Evolutionary conservation across 1,284 basidiomycete genomes (phyloP), one percentile per base, ranked within the genome.

Genomic region (Gastroboletus turbinatus): DNA sequence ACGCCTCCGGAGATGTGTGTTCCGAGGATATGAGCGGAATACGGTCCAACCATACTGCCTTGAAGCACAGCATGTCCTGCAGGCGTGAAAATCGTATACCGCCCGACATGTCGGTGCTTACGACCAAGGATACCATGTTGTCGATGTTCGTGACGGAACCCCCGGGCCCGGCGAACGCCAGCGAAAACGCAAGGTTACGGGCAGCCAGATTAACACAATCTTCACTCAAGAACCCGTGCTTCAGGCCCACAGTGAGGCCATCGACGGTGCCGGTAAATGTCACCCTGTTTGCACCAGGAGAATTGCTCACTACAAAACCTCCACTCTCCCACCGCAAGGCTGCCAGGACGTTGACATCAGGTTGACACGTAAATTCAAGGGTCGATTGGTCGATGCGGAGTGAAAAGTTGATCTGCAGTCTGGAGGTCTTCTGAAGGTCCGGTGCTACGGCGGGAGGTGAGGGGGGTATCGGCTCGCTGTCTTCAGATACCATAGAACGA

Each of bases 321-420:
- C 94, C 94, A 62, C 90, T 95, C 57, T 95, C 87, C 94, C 94
- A 97, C 49, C 91, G 83, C 32, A 96, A 69, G 3, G 87, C 88
- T 19, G 90, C 91, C 40, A 90, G 81, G 16, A 96, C 94, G 61
- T 94, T 93, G 47, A 93, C 92, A 65, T 94, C 92, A 0, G 92
- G 91, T 55, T 87, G 85, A 63, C 94, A 96, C 1, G 89, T 92
- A 27, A 97, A 75, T 53, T 90, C 85, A 44, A 97, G 78, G 55
- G 82, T 86, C 1, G 94, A 96, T 62, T 88, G 82, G 67, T 96
- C 93, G 60, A 97, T 95, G 25, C 91, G 90, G 27, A 97, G 78
- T 60, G 91, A 93, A 73, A 96, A 82, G 56, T 83, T 90, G 63
- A 93, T 84, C 56, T 85, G 84, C 67, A 92, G 77, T 61, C 78